Base-by-base conservation (phyloP, 148 eudicot species). In the Nepenthes gracilis region DNA sequence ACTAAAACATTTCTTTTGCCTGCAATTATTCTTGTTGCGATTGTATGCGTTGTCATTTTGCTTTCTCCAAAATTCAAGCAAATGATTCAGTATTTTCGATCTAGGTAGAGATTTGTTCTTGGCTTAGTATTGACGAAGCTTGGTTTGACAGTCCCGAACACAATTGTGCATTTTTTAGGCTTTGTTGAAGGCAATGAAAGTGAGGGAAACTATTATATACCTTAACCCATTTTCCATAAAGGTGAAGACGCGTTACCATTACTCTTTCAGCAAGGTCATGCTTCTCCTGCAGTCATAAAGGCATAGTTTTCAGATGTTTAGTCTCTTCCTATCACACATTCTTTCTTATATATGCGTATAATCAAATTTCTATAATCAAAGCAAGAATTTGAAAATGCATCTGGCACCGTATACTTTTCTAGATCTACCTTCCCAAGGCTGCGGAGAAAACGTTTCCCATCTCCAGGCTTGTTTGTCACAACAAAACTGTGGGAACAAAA, bases 211-310 rank as follows among this genome's bases (percentile, higher is more conserved):
- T 32, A 50, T 40, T 54, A 12, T 58, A 37, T 72, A 89, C 97
- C 96, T 93, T 93, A 47, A 86, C 64, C 99, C 99, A 93, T 81
- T 81, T 86, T 47, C 85, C 97, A 35, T 89, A 93, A 40, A 93
- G 83, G 76, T 86, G 85, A 68, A 93, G 99, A 6, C 99, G 87
- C 9, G 95, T 89, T 70, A 77, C 72, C 99, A 89, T 94, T 47
- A 94, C 91, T 72, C 95, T 82, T 67, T 89, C 97, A 0, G 96
- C 99, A 48, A 93, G 99, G 12, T 81, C 92, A 59, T 80, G 95
- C 67, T 73, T 75, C 78, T 93, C 99, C 99, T 93, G 74, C 62
- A 59, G 53, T 34, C 6, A 43, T 9, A 60, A 47, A 33, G 67
- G 1, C 23, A 37, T 55, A 23, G 57, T 38, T 33, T 47, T 34